These are phyloP conservation scores for Cenchrus americanus DNA, from an alignment of 176 grass and related monocot genomes.

Conservation along the genomic window DNA sequence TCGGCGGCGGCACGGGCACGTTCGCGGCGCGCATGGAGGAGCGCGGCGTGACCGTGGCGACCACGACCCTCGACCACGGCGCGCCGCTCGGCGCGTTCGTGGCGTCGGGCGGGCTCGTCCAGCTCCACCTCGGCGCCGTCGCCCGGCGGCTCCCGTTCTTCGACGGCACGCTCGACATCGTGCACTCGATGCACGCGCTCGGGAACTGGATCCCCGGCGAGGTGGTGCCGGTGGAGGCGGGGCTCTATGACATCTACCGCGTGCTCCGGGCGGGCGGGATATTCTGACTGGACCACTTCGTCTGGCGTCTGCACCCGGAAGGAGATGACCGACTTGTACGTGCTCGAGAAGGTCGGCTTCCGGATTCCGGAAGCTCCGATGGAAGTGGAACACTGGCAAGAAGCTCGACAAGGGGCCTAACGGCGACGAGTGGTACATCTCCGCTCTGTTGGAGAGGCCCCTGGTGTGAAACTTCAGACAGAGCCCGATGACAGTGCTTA, in stretches of 20 bases:
- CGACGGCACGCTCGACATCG: constrained; percentile 52
- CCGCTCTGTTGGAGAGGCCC: constrained; percentile 59
- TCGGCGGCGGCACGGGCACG: constrained; percentile 63
- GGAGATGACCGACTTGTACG: constrained; percentile 44
- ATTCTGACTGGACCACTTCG: constrained; percentile 64
- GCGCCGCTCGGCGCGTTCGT: constrained; percentile 57
- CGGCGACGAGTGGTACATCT: constrained; percentile 64
- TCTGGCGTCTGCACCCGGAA: constrained; percentile 41
- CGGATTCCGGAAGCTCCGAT: constrained; percentile 52
- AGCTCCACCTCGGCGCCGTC: constrained; percentile 53
- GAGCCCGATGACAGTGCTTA: neutral
- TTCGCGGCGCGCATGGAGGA: constrained; percentile 64
- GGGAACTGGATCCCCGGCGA: constrained; percentile 52
- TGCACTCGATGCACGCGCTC: constrained; percentile 54
- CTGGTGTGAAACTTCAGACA: constrained; percentile 24
- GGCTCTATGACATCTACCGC: constrained; percentile 54
- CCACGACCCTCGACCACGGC: constrained; percentile 51
- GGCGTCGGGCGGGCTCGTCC: constrained; percentile 51
- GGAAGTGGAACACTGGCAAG: constrained; percentile 60
- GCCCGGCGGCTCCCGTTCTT: constrained; percentile 61
- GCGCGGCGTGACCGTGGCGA: constrained; percentile 56
- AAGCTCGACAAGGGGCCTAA: constrained; percentile 52
- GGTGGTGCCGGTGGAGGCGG: constrained; percentile 46
- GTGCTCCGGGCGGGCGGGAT: constrained; percentile 53
- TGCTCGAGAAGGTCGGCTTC: constrained; percentile 52